Conservation (phyloP, 306 rosid species). For the Cyamopsis tetragonoloba region DNA sequence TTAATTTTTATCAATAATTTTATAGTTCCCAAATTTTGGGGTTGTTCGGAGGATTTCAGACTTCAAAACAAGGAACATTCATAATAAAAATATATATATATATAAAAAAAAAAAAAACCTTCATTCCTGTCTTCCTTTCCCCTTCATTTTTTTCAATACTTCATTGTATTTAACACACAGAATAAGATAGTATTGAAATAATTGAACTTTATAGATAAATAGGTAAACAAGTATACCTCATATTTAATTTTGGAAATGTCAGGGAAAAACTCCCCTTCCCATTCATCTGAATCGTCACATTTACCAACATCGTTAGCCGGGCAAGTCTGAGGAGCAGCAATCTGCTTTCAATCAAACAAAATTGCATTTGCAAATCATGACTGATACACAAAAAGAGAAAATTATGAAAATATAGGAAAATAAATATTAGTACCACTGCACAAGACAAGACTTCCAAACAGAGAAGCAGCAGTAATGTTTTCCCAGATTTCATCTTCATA, state of each 20-base stretch:
- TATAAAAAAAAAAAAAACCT: not conserved
- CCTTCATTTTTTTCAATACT: not conserved
- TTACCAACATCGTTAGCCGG: constrained; percentile 49
- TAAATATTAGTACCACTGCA: constrained; percentile 47
- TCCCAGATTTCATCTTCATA: constrained; percentile 48
- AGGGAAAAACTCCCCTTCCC: constrained; percentile 89
- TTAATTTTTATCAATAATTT: not conserved
- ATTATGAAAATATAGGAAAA: not conserved
- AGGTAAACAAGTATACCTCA: constrained; percentile 49
- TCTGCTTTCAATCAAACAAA: constrained; percentile 35
- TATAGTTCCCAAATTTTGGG: not conserved
- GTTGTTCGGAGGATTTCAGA: not conserved
- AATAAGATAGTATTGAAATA: not conserved
- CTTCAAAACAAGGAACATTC: not conserved
- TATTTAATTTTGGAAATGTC: constrained; percentile 67
- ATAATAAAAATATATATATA: too few relatives aligned
- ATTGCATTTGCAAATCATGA: not conserved
- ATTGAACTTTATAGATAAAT: not conserved
- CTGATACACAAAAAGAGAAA: not conserved
- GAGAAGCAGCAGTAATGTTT: constrained; percentile 41
- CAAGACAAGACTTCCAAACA: constrained; percentile 36
- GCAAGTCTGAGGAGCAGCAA: constrained; percentile 56
- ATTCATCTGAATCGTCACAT: constrained; percentile 54
- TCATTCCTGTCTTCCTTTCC: not conserved
- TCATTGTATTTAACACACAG: not conserved